Evolutionary conservation across 495 filamentous ascomycete genomes (phyloP), one percentile per base, ranked within the genome.

Genomic region (Sporormia fimetaria): DNA sequence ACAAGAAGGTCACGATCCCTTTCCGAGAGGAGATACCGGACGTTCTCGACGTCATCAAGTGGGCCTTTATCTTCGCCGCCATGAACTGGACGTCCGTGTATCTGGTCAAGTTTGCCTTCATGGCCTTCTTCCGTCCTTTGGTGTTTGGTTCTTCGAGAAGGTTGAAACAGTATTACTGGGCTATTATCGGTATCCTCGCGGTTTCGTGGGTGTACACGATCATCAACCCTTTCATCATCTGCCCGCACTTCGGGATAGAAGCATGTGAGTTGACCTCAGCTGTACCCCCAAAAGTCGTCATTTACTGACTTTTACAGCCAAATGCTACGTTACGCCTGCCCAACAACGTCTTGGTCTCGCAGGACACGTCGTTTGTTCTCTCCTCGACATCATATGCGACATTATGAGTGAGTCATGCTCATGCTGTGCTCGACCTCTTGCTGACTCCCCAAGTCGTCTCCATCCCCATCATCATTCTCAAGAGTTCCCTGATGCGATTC

Each of bases 1-100:
- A 35, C 32, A 35, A 35, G 32, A 35, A 35, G n/a, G 18, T 21
- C n/a, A 21, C 16, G 17, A 4, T 35, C 32, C 32, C 32, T 6
- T 17, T 20, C 14, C 32, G 32, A 20, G 32, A 35, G 6, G 32
- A 35, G 7, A 35, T 35, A 14, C 14, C 6, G 3, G n/a, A 35
- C 7, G 21, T 35, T 3, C 32, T 35, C 15, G 7, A 35, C 3
- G 11, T 35, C 15, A 20, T 3, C 15, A 35, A 35, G 16, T 35
- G 32, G 32, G 32, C 32, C 18, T 3, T 4, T 6, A n/a, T 20
- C 21, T 35, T 35, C 21, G 32, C 32, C 18, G 18, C 16, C 4
- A 35, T 35, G 32, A 35, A 35, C 14, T 35, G 32, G 32, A 17
- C 32, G 17, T 16, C 32, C 4, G 32, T 35, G n/a, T 35, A 35